Percentiles rank a stretch among this genome's conserved stretches.
phyloP scores from a whole-genome alignment of 2,329 filamentous ascomycete genomes.

The Pseudocercospora musae region DNA sequence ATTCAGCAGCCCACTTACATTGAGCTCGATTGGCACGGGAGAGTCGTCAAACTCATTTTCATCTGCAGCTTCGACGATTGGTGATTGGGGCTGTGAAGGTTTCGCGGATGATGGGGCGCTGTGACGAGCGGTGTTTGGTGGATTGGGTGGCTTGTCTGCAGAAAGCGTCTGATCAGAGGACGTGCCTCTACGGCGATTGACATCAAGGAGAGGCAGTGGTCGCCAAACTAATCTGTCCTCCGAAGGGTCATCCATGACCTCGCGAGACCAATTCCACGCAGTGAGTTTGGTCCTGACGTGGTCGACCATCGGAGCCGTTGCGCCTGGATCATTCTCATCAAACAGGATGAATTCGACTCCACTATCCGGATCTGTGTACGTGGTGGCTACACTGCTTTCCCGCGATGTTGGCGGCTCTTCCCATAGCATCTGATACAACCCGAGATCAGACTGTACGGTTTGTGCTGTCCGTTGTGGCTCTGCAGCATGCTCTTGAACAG shows the following conservation, averaged over 20 bases:
- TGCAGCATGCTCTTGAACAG: slow-evolving; percentile 19
- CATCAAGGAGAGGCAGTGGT: slow-evolving; percentile 16
- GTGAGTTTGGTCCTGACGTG: slow-evolving; percentile 27
- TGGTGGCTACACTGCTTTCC: slow-evolving; percentile 16
- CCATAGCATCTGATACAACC: slow-evolving; percentile 27
- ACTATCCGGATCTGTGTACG: not conserved
- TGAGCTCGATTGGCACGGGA: slow-evolving; percentile 10
- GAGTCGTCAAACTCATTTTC: slow-evolving; percentile 17
- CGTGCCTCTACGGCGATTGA: not conserved
- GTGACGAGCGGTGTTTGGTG: slow-evolving; percentile 26
- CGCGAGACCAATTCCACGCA: slow-evolving; percentile 27
- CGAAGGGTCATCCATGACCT: slow-evolving; percentile 10
- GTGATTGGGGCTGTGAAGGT: slow-evolving; percentile 20
- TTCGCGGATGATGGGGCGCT: slow-evolving; percentile 22
- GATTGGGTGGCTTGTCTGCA: slow-evolving; percentile 21
- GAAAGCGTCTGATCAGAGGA: slow-evolving; percentile 11
- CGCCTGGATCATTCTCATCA: slow-evolving; percentile 4
- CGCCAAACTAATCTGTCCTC: slow-evolving; percentile 12
- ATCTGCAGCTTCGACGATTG: slow-evolving; percentile 2
- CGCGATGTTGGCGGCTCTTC: slow-evolving; percentile 21
- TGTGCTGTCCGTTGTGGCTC: slow-evolving; percentile 20
- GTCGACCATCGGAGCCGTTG: slow-evolving; percentile 19
- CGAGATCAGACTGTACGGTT: slow-evolving; percentile 24
- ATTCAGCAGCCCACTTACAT: slow-evolving; percentile 7
- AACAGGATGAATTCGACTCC: not conserved